Base-by-base conservation (phyloP, 1,284 basidiomycete species). In the Malassezia japonica region DNA sequence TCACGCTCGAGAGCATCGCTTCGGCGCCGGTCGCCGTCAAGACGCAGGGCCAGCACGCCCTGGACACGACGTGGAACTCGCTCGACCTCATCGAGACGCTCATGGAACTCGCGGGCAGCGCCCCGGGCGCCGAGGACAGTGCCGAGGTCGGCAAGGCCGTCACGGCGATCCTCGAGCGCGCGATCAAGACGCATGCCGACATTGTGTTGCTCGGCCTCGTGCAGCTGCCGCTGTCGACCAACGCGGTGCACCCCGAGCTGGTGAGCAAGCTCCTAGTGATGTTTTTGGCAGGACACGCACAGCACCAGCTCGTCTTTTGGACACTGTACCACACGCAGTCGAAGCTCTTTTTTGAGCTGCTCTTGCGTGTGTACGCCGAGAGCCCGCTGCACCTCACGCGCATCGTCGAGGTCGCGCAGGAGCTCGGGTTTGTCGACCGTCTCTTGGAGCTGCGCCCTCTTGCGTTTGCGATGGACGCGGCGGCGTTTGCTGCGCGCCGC, bases 221-320 rank as follows among this genome's bases (percentile, higher is more conserved):
- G 46, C 87, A 91, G 77, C 84, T 91, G 38, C 83, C 86, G 40
- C 58, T 85, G 65, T 82, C 84, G 5, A 94, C 91, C 84, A 87
- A 85, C 59, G 81, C 84, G 16, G 84, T 90, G 40, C 85, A 92
- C 38, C 75, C 81, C 28, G 86, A 90, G 60, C 87, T 96, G 74
- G 83, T 86, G 15, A 81, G 84, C 46, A 86, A 86, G 66, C 79
- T 98, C 23, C 78, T 96, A 43, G 79, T 82, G 37, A 86, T 91
- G 82, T 96, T 98, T 78, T 79, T 98, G 40, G 83, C 82, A 18
- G 86, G 88, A 5, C 86, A 94, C 68, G 88, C 89, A 6, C 90
- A 90, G 60, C 87, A 92, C 63, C 87, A 92, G 61, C 81, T 98
- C 20, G 91, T 96, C 50, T 96, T 98, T 77, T 87, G 92, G 82